Evolutionary conservation across 345 rosid genomes (phyloP).

Genomic region (Eucalyptus melliodora): DNA sequence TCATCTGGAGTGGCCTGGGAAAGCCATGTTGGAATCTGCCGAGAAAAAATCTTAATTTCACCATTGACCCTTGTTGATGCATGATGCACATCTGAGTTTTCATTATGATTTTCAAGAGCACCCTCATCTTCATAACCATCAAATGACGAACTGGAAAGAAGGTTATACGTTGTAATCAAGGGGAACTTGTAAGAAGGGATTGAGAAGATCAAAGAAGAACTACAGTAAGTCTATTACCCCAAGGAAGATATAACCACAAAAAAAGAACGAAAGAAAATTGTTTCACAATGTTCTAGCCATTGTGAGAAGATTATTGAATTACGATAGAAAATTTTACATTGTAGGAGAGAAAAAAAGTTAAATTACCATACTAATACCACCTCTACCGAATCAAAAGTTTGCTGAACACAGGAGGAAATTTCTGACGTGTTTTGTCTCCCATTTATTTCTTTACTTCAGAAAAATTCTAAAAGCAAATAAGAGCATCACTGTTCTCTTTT

Average conservation of each 20-base stretch:
- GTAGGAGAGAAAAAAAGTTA: neutral
- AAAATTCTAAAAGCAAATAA: neutral
- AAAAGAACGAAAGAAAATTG: neutral
- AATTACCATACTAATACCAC: neutral
- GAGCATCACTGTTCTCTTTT: neutral
- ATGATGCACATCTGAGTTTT: constrained; percentile 33
- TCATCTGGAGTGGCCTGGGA: constrained; percentile 87
- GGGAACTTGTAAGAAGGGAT: neutral
- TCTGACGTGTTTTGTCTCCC: neutral
- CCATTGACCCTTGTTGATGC: constrained; percentile 27
- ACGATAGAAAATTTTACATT: neutral
- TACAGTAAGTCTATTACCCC: neutral
- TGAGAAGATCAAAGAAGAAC: neutral
- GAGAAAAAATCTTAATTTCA: constrained; percentile 31
- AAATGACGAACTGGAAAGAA: constrained; percentile 54
- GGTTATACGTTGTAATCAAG: neutral
- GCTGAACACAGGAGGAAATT: neutral
- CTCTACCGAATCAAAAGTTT: neutral
- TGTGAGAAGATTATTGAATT: neutral
- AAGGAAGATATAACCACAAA: neutral
- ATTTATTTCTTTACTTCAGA: neutral
- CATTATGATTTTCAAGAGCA: constrained; percentile 47
- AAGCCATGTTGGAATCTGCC: constrained; percentile 77
- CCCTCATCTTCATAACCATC: constrained; percentile 83
- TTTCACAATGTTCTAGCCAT: neutral